Percentiles rank a stretch among this genome's conserved stretches.
Evolutionary conservation across 495 filamentous ascomycete species (phyloP).

Genomic region (Penicillium manginii): DNA sequence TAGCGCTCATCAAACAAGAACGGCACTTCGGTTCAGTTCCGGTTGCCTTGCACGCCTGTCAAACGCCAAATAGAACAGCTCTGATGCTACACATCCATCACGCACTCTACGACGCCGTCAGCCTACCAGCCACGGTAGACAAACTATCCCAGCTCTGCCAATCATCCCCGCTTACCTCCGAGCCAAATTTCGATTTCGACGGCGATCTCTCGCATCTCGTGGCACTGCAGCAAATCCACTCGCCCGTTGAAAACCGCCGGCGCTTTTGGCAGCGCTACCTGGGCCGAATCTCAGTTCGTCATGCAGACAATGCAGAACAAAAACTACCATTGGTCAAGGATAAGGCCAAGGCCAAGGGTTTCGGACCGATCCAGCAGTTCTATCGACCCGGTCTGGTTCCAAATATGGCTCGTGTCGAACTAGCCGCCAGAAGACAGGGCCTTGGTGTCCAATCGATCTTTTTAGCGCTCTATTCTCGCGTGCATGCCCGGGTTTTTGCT

Average conservation of each 20-base stretch:
- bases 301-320: neutral
- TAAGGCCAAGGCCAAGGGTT: neutral
- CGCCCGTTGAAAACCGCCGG: slow-evolving; percentile 28
- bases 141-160: slow-evolving; percentile 26
- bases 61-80: slow-evolving; percentile 23
- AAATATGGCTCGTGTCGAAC: slow-evolving; percentile 31
- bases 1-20: slow-evolving; percentile 3
- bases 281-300: slow-evolving; percentile 17
- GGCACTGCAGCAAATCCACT: slow-evolving; percentile 33
- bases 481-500: slow-evolving; percentile 26
- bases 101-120: slow-evolving; percentile 42
- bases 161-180: no score
- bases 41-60: slow-evolving; percentile 31
- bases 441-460: slow-evolving; percentile 41
- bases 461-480: slow-evolving; percentile 37
- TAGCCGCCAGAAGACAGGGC: slow-evolving; percentile 30
- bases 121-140: slow-evolving; percentile 33
- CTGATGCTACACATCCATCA: slow-evolving; percentile 41
- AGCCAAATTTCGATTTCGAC: no score
- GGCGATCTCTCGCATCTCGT: slow-evolving; percentile 34
- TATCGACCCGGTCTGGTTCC: slow-evolving; percentile 36
- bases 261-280: slow-evolving; percentile 40
- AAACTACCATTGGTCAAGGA: neutral
- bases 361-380: slow-evolving; percentile 28
- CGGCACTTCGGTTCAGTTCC: slow-evolving; percentile 25